phyloP scores from a whole-genome alignment of 441 rosid genomes.

The Arabidopsis hybrid region DNA sequence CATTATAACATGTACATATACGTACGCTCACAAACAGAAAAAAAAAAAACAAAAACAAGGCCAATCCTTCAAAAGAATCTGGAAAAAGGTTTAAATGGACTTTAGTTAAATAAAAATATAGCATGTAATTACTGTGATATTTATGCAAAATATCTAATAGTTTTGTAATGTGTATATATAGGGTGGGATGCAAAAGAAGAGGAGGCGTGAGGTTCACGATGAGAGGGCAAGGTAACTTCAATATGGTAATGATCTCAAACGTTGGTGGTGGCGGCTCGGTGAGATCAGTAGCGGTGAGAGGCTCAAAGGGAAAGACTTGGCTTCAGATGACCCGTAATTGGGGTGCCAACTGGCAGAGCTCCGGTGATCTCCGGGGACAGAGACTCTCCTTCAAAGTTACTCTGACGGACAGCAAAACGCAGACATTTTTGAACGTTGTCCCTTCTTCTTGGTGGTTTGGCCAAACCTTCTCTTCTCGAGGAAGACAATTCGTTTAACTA shows the following conservation, averaged over 20 bases:
- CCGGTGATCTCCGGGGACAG: constrained; percentile 62
- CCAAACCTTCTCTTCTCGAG: constrained; percentile 70
- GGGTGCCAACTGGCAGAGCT: constrained; percentile 88
- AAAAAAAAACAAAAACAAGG: no score
- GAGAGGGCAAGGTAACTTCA: constrained; percentile 80
- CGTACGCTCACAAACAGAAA: no score
- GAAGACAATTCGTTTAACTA: constrained; percentile 58
- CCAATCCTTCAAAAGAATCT: no score
- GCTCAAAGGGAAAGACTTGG: constrained; percentile 63
- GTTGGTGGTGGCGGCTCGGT: constrained; percentile 79
- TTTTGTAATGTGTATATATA: constrained; percentile 18
- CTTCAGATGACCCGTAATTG: constrained; percentile 67
- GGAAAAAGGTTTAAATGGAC: no score
- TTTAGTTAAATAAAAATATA: no score
- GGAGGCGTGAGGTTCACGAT: constrained; percentile 85
- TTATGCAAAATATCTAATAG: not conserved
- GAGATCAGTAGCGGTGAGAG: constrained; percentile 69
- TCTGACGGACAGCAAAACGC: constrained; percentile 60
- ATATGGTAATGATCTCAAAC: constrained; percentile 76
- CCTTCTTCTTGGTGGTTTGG: constrained; percentile 79
- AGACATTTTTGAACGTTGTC: constrained; percentile 62
- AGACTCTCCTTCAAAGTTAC: constrained; percentile 65
- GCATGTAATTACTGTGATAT: not conserved
- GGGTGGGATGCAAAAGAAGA: constrained; percentile 76
- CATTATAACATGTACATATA: no score